Conservation (phyloP, 169 alveolate species). For the Miamiensis avidus region DNA sequence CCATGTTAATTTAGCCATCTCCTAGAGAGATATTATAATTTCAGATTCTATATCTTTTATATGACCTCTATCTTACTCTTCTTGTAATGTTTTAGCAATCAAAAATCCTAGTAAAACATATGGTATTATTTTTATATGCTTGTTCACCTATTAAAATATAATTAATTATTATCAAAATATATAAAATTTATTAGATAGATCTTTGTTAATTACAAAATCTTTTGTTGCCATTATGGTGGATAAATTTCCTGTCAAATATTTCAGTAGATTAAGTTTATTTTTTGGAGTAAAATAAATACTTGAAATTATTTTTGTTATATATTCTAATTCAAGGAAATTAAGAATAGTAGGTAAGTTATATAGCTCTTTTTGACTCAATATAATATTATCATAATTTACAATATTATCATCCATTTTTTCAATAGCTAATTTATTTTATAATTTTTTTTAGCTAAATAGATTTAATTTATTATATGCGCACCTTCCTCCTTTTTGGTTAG, state of each 20-base stretch:
- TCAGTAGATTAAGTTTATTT: too few relatives aligned
- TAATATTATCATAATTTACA: not conserved
- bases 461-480: too few relatives aligned
- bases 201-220: not conserved
- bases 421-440: not conserved
- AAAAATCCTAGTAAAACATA: not conserved
- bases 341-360: not conserved
- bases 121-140: not conserved
- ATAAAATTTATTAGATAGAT: too few relatives aligned
- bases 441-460: not conserved
- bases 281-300: not conserved
- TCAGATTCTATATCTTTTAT: not conserved
- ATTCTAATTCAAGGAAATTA: not conserved
- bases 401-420: not conserved
- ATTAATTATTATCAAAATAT: too few relatives aligned
- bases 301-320: not conserved
- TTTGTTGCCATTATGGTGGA: not conserved
- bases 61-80: not conserved
- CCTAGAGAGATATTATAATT: too few relatives aligned
- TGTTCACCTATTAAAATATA: not conserved
- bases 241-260: not conserved
- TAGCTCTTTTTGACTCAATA: not conserved
- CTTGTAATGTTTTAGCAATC: not conserved
- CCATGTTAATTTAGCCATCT: too few relatives aligned
- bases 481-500: not conserved